Percentiles rank a stretch among this genome's conserved stretches.
Evolutionary conservation across 2,329 filamentous ascomycete genomes (phyloP).

Genomic region (Shiraia sp.): DNA sequence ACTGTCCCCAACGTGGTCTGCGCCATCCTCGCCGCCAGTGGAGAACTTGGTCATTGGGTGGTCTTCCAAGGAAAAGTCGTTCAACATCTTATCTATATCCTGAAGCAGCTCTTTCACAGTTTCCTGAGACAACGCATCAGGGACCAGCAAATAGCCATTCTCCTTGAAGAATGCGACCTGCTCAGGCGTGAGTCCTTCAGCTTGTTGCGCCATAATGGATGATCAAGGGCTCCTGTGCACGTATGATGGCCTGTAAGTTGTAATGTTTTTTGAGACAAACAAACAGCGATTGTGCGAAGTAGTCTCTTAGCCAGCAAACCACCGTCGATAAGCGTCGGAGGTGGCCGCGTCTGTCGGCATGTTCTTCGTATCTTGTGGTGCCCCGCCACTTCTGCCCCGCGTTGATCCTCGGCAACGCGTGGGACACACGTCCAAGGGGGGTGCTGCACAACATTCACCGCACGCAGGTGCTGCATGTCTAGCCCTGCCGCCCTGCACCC

Average conservation of each 20-base stretch:
- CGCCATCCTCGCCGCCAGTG: conserved; percentile 70
- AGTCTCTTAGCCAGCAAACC: background rate
- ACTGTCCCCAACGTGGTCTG: conserved; percentile 85
- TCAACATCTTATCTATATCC: conserved; percentile 76
- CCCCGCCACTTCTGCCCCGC: conserved; percentile 7
- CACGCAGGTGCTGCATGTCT: too few species aligned
- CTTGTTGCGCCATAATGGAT: conserved; percentile 20
- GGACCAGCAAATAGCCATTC: conserved; percentile 90
- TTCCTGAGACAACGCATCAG: conserved; percentile 68
- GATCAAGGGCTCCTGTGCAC: background rate
- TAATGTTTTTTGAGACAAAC: background rate
- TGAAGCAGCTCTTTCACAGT: conserved; percentile 70
- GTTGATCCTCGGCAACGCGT: too few species aligned
- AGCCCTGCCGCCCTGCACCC: too few species aligned
- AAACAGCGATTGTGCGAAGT: background rate
- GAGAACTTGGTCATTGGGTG: conserved; percentile 95
- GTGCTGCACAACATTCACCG: too few species aligned
- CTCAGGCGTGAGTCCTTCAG: conserved; percentile 66
- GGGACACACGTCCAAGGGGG: too few species aligned
- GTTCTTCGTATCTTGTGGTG: conserved; percentile 1
- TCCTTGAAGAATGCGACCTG: conserved; percentile 74
- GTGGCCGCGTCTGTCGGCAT: conserved; percentile 18
- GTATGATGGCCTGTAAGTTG: background rate
- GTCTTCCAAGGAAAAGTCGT: conserved; percentile 73
- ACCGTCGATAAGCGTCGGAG: conserved; percentile 23